Percentiles rank a stretch among this genome's conserved stretches.
These are phyloP conservation scores for Mucuna pruriens DNA, from an alignment of 306 rosid species.

Conservation along the genomic window DNA sequence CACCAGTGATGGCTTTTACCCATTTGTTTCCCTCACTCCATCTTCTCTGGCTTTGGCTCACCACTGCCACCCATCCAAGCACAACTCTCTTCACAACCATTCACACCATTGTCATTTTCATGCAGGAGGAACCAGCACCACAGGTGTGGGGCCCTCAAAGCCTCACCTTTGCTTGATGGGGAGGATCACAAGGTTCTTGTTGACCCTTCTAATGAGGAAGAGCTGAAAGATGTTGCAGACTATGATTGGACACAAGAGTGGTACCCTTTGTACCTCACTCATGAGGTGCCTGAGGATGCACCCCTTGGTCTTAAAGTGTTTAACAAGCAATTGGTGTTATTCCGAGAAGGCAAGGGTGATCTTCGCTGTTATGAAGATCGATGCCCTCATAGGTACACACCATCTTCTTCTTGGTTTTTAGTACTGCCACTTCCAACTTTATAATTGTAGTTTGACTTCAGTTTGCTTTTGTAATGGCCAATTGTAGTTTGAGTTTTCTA, in stretches of 20 bases:
- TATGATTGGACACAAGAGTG: constrained; percentile 82
- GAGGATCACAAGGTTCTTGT: constrained; percentile 47
- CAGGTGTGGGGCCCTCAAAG: constrained; percentile 45
- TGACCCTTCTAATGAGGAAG: constrained; percentile 51
- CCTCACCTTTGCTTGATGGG: constrained; percentile 35
- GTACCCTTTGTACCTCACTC: constrained; percentile 74
- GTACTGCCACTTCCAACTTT: not conserved
- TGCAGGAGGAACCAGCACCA: constrained; percentile 5
- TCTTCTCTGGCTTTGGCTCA: too few species aligned
- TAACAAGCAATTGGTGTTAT: constrained; percentile 67
- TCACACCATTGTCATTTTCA: too few species aligned
- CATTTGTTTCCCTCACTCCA: too few species aligned
- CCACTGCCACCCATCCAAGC: too few species aligned
- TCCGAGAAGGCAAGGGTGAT: constrained; percentile 52
- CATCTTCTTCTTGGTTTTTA: not conserved
- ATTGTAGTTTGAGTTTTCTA: too few species aligned
- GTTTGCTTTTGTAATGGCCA: not conserved
- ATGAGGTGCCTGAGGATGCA: constrained; percentile 68
- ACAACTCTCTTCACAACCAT: too few species aligned
- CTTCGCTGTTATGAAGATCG: constrained; percentile 71
- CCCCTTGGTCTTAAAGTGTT: constrained; percentile 73
- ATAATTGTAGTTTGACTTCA: too few species aligned
- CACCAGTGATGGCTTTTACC: too few species aligned
- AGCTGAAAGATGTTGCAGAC: constrained; percentile 51
- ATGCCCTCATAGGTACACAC: constrained; percentile 70